These are phyloP conservation scores for Aurinia saxatilis DNA, from an alignment of 345 rosid species.

Conservation along the genomic window DNA sequence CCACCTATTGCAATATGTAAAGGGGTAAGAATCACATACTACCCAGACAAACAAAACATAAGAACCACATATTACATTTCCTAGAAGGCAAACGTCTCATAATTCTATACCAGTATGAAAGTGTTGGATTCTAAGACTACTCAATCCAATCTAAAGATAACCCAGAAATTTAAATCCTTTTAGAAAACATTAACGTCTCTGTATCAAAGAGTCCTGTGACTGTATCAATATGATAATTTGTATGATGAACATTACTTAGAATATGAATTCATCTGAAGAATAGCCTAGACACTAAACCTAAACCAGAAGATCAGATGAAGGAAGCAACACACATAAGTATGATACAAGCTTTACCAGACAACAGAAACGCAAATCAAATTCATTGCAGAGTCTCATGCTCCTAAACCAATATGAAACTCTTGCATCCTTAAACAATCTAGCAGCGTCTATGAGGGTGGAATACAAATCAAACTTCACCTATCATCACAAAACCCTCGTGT, in stretches of 20 bases:
- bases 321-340: not conserved
- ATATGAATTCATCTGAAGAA: not conserved
- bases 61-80: not conserved
- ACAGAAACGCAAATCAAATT: no score
- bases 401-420: not conserved
- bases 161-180: not conserved
- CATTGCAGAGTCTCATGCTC: not conserved
- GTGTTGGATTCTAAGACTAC: not conserved
- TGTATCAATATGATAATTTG: not conserved
- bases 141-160: not conserved
- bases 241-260: not conserved
- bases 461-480: no score
- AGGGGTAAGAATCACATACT: not conserved
- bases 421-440: not conserved
- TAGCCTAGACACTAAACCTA: not conserved
- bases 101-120: not conserved
- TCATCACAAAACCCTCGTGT: not conserved
- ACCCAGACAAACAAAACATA: not conserved
- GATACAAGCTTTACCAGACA: not conserved
- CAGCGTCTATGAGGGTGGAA: not conserved
- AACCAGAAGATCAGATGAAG: not conserved
- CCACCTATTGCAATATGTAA: slow-evolving; percentile 56
- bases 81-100: not conserved
- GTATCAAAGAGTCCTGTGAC: not conserved
- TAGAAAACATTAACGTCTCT: not conserved